Base-by-base conservation (phyloP, 1,284 basidiomycete species). In the Mycena sp. region DNA sequence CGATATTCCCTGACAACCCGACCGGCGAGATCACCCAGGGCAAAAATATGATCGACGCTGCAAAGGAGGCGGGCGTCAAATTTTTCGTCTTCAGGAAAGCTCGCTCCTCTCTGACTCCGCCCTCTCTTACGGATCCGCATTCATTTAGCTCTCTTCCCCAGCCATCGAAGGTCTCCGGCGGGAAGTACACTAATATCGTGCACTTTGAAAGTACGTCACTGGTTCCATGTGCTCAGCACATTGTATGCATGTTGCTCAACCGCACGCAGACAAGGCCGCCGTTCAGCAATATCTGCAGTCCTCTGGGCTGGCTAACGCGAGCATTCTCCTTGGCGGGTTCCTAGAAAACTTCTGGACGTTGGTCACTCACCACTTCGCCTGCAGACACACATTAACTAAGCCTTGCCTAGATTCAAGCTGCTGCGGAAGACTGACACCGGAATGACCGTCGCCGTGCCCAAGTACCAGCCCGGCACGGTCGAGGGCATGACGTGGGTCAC, bases 31-130 rank as follows among this genome's bases (percentile, higher is more conserved):
- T 40, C 9, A n/a, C n/a, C 17, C 60, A 63, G 28, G 64, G 49
- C 2, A 62, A 43, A 28, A 63, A 62, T 28, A 40, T 65, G 4
- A 49, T 66, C 17, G 60, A 63, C 40, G 59, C 61, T 25, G 55
- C 53, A 9, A 62, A 65, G 29, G 46, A 65, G 32, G 61, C 28
- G 12, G 56, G 61, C n/a, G 61, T 65, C 40, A 50, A 48, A 37
- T 66, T 63, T 23, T 53, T 66, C 19, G 35, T 66, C 17, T 66
- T 44, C 35, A 66, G 29, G 64, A 58, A 10, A 4, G 54, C 14
- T 14, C 29, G 3, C 6, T 19, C 28, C 21, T 21, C 2, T 14
- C 28, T 28, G 32, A 17, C 2, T 14, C 30, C 19, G 32, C 12
- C 19, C 25, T 5, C 21, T 45, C 25, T n/a, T 14, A 2, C n/a